Percentiles rank a stretch among this genome's conserved stretches.
These are phyloP conservation scores for Henckelia pumila DNA, from an alignment of 257 asterid genomes.

Conservation along the genomic window DNA sequence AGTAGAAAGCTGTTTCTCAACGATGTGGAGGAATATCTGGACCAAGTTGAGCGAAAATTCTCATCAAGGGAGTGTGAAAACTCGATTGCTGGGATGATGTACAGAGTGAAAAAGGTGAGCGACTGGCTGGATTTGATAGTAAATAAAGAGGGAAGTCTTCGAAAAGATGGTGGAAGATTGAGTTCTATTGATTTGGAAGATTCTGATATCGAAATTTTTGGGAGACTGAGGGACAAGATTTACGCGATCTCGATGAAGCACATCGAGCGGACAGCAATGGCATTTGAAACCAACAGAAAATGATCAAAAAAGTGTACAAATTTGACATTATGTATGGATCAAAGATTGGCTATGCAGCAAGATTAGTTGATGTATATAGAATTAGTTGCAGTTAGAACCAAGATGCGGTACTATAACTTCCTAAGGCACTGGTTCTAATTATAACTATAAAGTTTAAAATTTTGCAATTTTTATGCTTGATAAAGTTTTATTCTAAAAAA, in stretches of 20 bases:
- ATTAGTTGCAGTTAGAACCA: neutral
- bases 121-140: constrained; percentile 55
- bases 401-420: too few species aligned
- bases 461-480: too few species aligned
- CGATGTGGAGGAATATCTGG: constrained; percentile 49
- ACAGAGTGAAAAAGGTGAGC: constrained; percentile 56
- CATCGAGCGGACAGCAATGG: constrained; percentile 67
- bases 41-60: constrained; percentile 50
- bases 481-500: too few species aligned
- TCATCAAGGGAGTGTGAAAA: constrained; percentile 30
- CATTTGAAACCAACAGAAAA: constrained; percentile 28
- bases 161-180: constrained; percentile 13
- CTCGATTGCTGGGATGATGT: constrained; percentile 47
- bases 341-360: neutral
- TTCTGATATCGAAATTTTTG: constrained; percentile 40
- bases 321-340: neutral
- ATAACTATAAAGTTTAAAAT: too few species aligned
- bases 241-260: constrained; percentile 54
- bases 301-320: neutral
- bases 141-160: too few species aligned
- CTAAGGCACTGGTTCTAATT: too few species aligned
- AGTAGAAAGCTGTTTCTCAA: constrained; percentile 45
- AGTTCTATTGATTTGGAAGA: constrained; percentile 28
- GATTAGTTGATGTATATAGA: neutral
- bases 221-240: constrained; percentile 58